A percentile compares a stretch with the other conserved stretches of the same genome.
Conservation (phyloP, 192 early-diverging fungal genomes). For the Backusella parvicylindrica region DNA sequence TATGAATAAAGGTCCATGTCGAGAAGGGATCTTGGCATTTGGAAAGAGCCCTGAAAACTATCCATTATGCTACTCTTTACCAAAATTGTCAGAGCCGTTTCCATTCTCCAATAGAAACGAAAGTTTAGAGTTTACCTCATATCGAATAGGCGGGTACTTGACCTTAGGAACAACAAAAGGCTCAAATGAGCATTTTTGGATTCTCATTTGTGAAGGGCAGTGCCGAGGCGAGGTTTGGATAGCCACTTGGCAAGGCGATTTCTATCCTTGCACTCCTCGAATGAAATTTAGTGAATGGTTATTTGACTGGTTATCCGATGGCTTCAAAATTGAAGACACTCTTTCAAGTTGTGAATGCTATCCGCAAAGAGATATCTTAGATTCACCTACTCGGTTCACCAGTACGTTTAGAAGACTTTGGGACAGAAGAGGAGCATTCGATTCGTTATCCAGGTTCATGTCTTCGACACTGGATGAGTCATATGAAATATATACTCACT, state of each 20-base stretch:
- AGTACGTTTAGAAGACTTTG: not conserved
- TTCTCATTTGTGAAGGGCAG: constrained; percentile 2
- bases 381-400: not conserved
- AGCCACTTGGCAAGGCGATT: not conserved
- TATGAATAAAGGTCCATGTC: constrained; percentile 3
- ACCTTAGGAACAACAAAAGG: not conserved
- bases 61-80: not conserved
- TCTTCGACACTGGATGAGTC: not conserved
- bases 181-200: constrained; percentile 5
- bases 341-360: not conserved
- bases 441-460: not conserved
- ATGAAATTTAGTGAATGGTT: not conserved
- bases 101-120: not conserved
- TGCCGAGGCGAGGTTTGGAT: constrained; percentile 1
- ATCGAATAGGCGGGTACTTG: not conserved
- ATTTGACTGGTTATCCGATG: not conserved
- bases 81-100: not conserved
- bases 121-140: not conserved
- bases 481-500: not conserved
- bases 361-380: not conserved
- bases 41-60: not conserved
- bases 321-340: not conserved
- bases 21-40: not conserved
- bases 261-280: not conserved
- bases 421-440: not conserved